Evolutionary conservation across 1,139 yeast species (phyloP).

Genomic region (Protomyces gravidus): DNA sequence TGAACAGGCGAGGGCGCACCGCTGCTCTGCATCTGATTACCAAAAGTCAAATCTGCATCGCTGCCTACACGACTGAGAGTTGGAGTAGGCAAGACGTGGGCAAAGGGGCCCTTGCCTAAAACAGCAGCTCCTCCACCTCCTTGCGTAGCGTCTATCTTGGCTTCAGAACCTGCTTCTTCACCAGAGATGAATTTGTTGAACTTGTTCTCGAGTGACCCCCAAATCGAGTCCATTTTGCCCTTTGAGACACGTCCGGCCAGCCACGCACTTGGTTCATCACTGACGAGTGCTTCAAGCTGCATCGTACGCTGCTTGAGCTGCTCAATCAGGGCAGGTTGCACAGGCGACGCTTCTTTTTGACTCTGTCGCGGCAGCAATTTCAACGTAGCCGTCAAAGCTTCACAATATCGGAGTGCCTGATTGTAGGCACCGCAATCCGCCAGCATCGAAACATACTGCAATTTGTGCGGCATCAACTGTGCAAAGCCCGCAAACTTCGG

Average conservation of each 20-base stretch:
- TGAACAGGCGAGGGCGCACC: not conserved
- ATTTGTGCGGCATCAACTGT: slow-evolving; percentile 54
- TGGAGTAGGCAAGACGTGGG: slow-evolving; percentile 30
- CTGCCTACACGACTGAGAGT: slow-evolving; percentile 20
- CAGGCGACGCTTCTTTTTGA: slow-evolving; percentile 41
- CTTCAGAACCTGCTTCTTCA: slow-evolving; percentile 42
- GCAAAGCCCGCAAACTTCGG: slow-evolving; percentile 44
- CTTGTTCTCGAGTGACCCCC: slow-evolving; percentile 81
- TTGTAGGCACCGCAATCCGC: slow-evolving; percentile 58
- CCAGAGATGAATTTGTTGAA: slow-evolving; percentile 86
- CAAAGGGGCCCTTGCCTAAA: slow-evolving; percentile 37
- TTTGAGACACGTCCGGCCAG: slow-evolving; percentile 60
- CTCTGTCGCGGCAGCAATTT: slow-evolving; percentile 12
- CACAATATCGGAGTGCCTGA: slow-evolving; percentile 62
- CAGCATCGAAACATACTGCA: slow-evolving; percentile 58
- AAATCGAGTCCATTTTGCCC: slow-evolving; percentile 76
- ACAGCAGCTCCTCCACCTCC: slow-evolving; percentile 33
- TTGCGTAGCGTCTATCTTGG: slow-evolving; percentile 3
- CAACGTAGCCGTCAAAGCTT: slow-evolving; percentile 47
- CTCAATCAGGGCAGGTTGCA: slow-evolving; percentile 42
- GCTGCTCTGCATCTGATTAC: not conserved
- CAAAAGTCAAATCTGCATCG: slow-evolving; percentile 2
- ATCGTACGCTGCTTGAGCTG: slow-evolving; percentile 43
- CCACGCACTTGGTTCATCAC: slow-evolving; percentile 51
- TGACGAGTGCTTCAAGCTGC: slow-evolving; percentile 34